phyloP scores from a whole-genome alignment of 768 basidiomycete species.

The Trametes villosa region DNA sequence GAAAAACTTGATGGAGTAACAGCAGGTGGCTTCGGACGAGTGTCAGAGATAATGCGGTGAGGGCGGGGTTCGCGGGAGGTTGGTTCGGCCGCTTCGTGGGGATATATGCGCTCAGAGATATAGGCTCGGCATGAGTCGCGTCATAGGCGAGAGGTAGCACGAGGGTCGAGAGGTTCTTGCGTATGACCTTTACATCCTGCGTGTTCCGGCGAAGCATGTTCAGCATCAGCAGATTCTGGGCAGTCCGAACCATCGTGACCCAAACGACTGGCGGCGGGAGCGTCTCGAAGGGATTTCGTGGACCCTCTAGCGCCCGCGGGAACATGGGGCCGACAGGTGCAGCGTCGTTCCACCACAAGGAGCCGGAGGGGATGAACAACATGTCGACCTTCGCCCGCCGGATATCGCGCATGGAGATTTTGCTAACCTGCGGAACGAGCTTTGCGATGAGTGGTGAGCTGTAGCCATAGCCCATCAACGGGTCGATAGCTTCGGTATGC shows the following conservation, averaged over 20 bases:
- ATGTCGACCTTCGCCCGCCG: slow-evolving; percentile 72
- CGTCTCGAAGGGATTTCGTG: slow-evolving; percentile 29
- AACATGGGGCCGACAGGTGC: slow-evolving; percentile 67
- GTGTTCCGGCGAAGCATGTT: slow-evolving; percentile 66
- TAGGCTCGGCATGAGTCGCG: slow-evolving; percentile 48
- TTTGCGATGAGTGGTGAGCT: slow-evolving; percentile 61
- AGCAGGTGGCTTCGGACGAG: slow-evolving; percentile 72
- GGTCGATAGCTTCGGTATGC: slow-evolving; percentile 45
- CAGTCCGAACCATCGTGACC: slow-evolving; percentile 65
- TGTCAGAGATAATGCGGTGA: slow-evolving; percentile 57
- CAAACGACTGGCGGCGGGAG: slow-evolving; percentile 50
- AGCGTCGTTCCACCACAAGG: slow-evolving; percentile 66
- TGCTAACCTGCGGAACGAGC: slow-evolving; percentile 66
- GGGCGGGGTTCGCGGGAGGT: slow-evolving; percentile 23
- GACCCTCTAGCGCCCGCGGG: slow-evolving; percentile 45
- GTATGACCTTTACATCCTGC: slow-evolving; percentile 68
- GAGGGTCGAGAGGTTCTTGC: slow-evolving; percentile 67
- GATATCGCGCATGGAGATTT: slow-evolving; percentile 72
- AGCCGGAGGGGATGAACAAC: slow-evolving; percentile 69
- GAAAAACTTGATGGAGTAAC: slow-evolving; percentile 70
- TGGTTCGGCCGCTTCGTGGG: slow-evolving; percentile 7
- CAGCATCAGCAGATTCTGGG: slow-evolving; percentile 72
- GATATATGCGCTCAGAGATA: slow-evolving; percentile 40
- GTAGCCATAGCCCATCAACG: slow-evolving; percentile 57
- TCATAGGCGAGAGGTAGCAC: slow-evolving; percentile 53